Percentiles rank a stretch among this genome's conserved stretches.
These are phyloP conservation scores for Colletotrichum endophyticum DNA, from an alignment of 2,329 filamentous ascomycete species.

Conservation along the genomic window DNA sequence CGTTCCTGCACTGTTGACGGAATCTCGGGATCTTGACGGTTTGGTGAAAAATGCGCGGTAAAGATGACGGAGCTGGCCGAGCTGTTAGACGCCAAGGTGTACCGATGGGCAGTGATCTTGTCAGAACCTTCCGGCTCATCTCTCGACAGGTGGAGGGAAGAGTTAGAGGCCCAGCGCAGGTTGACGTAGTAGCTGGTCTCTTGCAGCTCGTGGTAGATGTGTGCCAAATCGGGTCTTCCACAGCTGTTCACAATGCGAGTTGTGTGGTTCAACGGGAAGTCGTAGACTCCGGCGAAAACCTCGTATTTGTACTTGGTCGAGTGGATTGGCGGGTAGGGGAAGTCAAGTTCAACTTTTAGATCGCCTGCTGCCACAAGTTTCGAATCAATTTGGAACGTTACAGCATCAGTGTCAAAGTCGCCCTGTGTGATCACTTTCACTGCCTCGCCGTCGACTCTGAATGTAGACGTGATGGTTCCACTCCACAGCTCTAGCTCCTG, in stretches of 20 bases:
- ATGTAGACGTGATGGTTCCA: conserved; percentile 42
- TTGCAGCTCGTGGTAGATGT: conserved; percentile 39
- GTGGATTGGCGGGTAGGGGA: conserved; percentile 45
- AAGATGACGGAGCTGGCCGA: conserved; percentile 27
- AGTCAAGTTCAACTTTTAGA: conserved; percentile 44
- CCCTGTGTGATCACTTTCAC: conserved; percentile 40
- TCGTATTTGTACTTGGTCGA: conserved; percentile 47
- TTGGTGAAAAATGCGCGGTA: conserved; percentile 37
- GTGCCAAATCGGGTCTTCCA: conserved; percentile 22
- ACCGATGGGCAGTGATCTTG: conserved; percentile 33
- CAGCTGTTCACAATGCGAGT: conserved; percentile 29
- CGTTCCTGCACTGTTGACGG: conserved; percentile 28
- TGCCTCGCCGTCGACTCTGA: conserved; percentile 30
- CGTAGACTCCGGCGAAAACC: conserved; percentile 44
- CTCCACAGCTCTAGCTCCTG: conserved; percentile 43
- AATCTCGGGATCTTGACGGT: conserved; percentile 25
- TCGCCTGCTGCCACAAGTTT: conserved; percentile 34
- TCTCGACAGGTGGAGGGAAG: conserved; percentile 15
- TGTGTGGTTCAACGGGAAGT: conserved; percentile 42
- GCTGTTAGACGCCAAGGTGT: conserved; percentile 26
- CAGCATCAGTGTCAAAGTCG: conserved; percentile 42
- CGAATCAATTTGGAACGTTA: conserved; percentile 41
- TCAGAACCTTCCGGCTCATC: conserved; percentile 27
- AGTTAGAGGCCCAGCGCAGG: conserved; percentile 33
- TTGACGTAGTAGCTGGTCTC: conserved; percentile 44